phyloP scores from a whole-genome alignment of 140 eudicot species.

The Oenanthe javanica region DNA sequence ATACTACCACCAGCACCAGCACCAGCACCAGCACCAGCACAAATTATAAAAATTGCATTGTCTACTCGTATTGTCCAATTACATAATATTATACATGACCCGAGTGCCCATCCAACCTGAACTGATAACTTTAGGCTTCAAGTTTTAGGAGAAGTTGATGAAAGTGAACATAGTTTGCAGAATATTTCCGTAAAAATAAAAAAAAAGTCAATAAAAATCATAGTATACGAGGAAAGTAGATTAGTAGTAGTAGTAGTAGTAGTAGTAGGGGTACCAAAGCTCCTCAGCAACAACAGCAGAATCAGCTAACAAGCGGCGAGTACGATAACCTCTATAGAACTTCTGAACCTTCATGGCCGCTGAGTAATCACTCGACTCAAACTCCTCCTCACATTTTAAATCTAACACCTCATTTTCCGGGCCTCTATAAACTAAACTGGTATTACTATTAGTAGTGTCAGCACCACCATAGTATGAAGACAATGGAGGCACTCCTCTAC shows the following conservation, averaged over 20 bases:
- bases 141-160: too few relatives aligned
- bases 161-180: too few relatives aligned
- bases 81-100: background rate
- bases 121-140: background rate
- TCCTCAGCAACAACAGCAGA: conserved; percentile 32
- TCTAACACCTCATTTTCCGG: background rate
- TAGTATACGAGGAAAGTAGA: background rate
- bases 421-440: too few relatives aligned
- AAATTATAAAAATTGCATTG: background rate
- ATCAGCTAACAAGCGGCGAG: conserved; percentile 34
- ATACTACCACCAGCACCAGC: background rate
- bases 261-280: conserved; percentile 10
- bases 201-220: too few relatives aligned
- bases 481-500: background rate
- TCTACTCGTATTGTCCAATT: too few relatives aligned
- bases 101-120: too few relatives aligned
- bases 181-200: too few relatives aligned
- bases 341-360: conserved; percentile 31
- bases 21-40: background rate
- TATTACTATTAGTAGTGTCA: background rate
- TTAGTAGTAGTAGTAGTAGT: too few relatives aligned
- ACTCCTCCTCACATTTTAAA: conserved; percentile 2
- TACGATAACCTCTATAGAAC: conserved; percentile 38
- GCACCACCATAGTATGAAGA: background rate
- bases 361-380: conserved; percentile 7